These are phyloP conservation scores for Salvia splendens DNA, from an alignment of 257 asterid species.

Conservation along the genomic window DNA sequence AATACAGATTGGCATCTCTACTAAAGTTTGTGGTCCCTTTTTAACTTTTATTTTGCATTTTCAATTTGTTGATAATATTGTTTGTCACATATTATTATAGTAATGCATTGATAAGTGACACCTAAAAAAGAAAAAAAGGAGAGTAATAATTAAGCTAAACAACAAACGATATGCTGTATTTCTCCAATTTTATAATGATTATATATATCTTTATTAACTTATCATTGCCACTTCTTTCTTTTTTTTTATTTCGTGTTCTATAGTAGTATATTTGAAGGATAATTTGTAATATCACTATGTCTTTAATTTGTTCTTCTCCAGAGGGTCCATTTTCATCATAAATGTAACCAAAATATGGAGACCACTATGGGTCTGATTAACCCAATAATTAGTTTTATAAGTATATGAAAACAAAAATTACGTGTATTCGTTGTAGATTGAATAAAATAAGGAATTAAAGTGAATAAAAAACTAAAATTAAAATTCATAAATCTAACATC, in stretches of 20 bases:
- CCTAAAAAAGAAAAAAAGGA: no score
- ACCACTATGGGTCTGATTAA: not conserved
- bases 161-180: no score
- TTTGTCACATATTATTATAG: no score
- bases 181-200: no score
- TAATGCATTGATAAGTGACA: no score
- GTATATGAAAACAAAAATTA: not conserved
- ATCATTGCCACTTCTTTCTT: not conserved
- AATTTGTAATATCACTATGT: no score
- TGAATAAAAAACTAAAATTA: no score
- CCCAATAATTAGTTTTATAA: not conserved
- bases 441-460: no score
- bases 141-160: no score
- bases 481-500: no score
- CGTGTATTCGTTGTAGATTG: no score
- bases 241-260: not conserved
- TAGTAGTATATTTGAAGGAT: not conserved
- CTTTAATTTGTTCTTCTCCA: not conserved
- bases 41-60: not conserved
- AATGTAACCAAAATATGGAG: conserved; percentile 2
- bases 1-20: conserved; percentile 19
- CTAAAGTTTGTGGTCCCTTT: conserved; percentile 25
- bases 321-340: conserved; percentile 17
- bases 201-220: not conserved
- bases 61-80: no score